A percentile compares a stretch with the other conserved stretches of the same genome.
Evolutionary conservation across 129 eudicot species (phyloP).

Genomic region (Flaveria brownii): DNA sequence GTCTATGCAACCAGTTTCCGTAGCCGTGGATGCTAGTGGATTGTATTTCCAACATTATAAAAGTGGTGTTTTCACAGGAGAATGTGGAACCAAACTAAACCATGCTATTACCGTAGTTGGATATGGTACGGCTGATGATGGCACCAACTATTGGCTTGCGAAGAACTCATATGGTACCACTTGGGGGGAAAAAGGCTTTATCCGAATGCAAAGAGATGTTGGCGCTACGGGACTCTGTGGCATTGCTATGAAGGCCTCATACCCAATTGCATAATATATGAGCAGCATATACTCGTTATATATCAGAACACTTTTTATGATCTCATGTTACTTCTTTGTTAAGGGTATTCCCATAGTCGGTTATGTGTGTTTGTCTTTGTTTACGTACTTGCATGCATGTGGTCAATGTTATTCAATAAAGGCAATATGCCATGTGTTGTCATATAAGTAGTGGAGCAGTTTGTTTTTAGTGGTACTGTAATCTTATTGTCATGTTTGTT

Average conservation of each 20-base stretch:
- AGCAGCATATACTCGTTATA: too few relatives aligned
- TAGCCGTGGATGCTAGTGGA: conserved; percentile 30
- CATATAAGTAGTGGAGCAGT: too few relatives aligned
- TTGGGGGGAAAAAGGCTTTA: conserved; percentile 37
- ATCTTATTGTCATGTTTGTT: too few relatives aligned
- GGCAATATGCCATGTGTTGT: too few relatives aligned
- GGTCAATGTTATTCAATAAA: too few relatives aligned
- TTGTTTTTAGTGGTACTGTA: too few relatives aligned
- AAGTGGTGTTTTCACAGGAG: conserved; percentile 23
- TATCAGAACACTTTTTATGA: background rate
- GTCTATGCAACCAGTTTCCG: conserved; percentile 30
- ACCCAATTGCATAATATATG: conserved; percentile 12
- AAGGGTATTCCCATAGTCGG: too few relatives aligned
- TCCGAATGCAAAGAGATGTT: conserved; percentile 32
- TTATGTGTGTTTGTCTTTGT: too few relatives aligned
- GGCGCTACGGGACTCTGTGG: conserved; percentile 23
- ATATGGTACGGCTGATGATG: conserved; percentile 29
- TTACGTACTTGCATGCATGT: too few relatives aligned
- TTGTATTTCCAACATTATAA: conserved; percentile 9
- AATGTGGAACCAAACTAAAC: conserved; percentile 29
- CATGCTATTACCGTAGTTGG: conserved; percentile 32
- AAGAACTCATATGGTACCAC: conserved; percentile 37
- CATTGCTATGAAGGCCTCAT: conserved; percentile 37
- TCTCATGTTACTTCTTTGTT: background rate
- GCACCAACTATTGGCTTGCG: conserved; percentile 31